Evolutionary conservation across 2,329 filamentous ascomycete genomes (phyloP).

Genomic region (Fusarium buxicola): DNA sequence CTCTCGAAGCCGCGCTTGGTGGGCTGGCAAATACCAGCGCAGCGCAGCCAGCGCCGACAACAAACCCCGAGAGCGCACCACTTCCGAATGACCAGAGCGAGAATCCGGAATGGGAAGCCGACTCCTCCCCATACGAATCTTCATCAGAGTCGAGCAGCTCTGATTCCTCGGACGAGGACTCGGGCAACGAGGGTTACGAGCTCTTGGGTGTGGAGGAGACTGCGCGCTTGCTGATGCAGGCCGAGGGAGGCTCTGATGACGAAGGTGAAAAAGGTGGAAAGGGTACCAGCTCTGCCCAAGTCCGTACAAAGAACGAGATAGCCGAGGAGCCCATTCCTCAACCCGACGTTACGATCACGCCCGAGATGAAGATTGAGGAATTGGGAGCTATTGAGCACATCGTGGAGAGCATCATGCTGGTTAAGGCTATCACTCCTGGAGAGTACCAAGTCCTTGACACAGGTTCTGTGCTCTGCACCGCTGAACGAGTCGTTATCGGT

Average conservation of each 20-base stretch:
- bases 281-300: slow-evolving; percentile 55
- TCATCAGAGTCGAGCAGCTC: slow-evolving; percentile 70
- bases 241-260: slow-evolving; percentile 82
- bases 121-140: slow-evolving; percentile 81
- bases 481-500: slow-evolving; percentile 81
- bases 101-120: slow-evolving; percentile 85
- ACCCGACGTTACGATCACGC: slow-evolving; percentile 81
- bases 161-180: slow-evolving; percentile 70
- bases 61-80: slow-evolving; percentile 26
- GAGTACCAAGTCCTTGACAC: slow-evolving; percentile 87
- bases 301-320: slow-evolving; percentile 87
- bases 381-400: slow-evolving; percentile 81
- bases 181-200: slow-evolving; percentile 73
- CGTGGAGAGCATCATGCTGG: slow-evolving; percentile 81
- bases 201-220: slow-evolving; percentile 85
- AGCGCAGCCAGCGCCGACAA: slow-evolving; percentile 27
- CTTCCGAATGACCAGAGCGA: slow-evolving; percentile 53
- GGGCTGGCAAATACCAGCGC: slow-evolving; percentile 46
- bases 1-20: slow-evolving; percentile 58
- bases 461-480: slow-evolving; percentile 84
- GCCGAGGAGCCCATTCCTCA: slow-evolving; percentile 73
- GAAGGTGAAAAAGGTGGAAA: slow-evolving; percentile 68
- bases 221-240: slow-evolving; percentile 86
- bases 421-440: slow-evolving; percentile 82
- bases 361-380: slow-evolving; percentile 79